Evolutionary conservation across 352 stramenopile species (phyloP).

Genomic region (Paralagenidium karlingii): DNA sequence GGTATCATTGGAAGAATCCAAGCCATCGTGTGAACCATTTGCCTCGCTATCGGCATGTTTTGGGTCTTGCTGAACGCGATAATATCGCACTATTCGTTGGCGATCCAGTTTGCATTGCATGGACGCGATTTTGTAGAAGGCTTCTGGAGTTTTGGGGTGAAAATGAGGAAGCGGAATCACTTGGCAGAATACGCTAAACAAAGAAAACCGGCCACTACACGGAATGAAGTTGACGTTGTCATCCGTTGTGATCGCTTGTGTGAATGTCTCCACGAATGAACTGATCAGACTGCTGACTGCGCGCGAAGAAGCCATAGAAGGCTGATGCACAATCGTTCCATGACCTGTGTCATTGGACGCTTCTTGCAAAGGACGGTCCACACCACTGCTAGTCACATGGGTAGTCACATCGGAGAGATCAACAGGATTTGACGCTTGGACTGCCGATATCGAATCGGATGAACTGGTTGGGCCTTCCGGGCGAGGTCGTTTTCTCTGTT

Average conservation of each 20-base stretch:
- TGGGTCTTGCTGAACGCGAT: constrained; percentile 6
- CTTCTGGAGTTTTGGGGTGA: constrained; percentile 27
- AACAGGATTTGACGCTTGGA: no score
- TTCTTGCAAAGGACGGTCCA: no score
- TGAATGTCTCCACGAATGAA: constrained; percentile 40
- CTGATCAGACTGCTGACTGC: no score
- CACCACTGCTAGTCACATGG: no score
- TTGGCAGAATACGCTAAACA: constrained; percentile 28
- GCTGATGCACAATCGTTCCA: no score
- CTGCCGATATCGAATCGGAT: no score
- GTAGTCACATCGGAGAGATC: no score
- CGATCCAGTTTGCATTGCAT: constrained; percentile 39
- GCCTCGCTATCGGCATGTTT: not conserved
- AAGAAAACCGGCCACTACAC: constrained; percentile 21
- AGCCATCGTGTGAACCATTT: constrained; percentile 4
- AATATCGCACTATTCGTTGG: constrained; percentile 37
- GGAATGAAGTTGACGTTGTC: constrained; percentile 53
- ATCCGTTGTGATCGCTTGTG: constrained; percentile 29
- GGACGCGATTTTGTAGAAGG: constrained; percentile 58
- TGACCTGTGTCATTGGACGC: no score
- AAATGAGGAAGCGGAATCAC: constrained; percentile 16
- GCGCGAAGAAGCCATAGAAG: no score
- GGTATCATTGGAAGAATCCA: no score
- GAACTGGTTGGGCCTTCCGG: no score
- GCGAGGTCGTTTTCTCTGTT: no score